Evolutionary conservation across 2,329 filamentous ascomycete species (phyloP).

Genomic region (Fusarium begoniae): DNA sequence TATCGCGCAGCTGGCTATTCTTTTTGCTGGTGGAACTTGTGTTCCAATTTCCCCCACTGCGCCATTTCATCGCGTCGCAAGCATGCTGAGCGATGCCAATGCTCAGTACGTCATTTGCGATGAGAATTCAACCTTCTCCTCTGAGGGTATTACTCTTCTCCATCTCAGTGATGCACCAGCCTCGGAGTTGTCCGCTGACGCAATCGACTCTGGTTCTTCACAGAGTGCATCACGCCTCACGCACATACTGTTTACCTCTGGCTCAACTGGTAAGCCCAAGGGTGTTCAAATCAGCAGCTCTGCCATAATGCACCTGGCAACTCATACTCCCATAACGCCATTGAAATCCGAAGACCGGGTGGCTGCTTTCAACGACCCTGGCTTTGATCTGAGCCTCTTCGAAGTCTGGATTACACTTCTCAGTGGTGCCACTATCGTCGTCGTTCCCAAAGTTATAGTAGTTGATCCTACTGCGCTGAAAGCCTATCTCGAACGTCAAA

Average conservation of each 20-base stretch:
- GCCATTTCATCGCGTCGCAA: background rate
- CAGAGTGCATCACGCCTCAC: background rate
- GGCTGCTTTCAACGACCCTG: background rate
- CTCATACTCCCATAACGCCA: background rate
- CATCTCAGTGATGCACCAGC: background rate
- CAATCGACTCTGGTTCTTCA: background rate
- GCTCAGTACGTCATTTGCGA: background rate
- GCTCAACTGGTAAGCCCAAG: background rate
- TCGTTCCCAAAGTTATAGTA: background rate
- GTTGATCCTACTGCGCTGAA: background rate
- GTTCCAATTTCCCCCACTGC: background rate
- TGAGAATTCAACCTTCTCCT: background rate
- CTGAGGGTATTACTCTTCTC: background rate
- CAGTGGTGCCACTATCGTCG: background rate
- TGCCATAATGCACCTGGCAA: background rate
- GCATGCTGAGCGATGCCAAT: background rate
- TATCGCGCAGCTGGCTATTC: background rate
- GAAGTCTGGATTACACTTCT: background rate
- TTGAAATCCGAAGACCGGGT: background rate
- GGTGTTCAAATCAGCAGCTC: background rate
- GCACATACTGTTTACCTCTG: background rate
- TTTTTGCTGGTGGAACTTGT: background rate
- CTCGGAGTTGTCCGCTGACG: fast-evolving
- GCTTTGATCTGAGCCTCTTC: background rate
- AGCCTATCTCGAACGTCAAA: background rate